Conservation (phyloP, 106 monocot species). For the Allium cepa region DNA sequence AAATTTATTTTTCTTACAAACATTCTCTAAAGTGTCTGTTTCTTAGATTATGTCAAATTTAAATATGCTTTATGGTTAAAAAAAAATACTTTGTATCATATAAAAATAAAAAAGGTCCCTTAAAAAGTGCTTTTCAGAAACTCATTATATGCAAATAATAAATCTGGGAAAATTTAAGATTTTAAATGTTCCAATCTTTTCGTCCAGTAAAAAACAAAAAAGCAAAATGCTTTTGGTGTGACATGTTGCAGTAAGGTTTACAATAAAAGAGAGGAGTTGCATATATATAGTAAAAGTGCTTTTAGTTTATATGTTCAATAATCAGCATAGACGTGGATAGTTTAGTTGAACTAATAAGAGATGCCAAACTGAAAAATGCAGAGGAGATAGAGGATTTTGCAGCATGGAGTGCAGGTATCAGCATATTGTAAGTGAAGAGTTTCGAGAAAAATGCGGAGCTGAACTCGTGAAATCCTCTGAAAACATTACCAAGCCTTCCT, state of each 20-base stretch:
- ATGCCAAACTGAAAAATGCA: slow-evolving; percentile 7
- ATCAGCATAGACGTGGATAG: background rate
- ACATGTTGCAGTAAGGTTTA: no score
- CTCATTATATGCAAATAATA: no score
- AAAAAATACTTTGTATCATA: no score
- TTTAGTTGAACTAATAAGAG: background rate
- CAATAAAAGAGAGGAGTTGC: no score
- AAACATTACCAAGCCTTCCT: slow-evolving; percentile 16
- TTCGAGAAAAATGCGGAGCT: slow-evolving; percentile 29
- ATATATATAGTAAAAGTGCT: background rate
- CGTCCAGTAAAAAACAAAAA: background rate
- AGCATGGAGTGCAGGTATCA: slow-evolving; percentile 55
- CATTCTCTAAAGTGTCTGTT: no score
- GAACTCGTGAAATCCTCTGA: slow-evolving; percentile 7
- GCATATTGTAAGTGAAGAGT: slow-evolving; percentile 49
- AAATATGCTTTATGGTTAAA: no score
- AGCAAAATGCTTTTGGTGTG: background rate
- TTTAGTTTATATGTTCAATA: background rate
- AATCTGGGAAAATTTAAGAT: no score
- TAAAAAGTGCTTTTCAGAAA: no score
- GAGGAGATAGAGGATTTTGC: slow-evolving; percentile 69
- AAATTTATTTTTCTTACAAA: no score
- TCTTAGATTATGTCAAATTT: no score
- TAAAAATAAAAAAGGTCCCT: no score
- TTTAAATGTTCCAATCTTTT: no score